Evolutionary conservation across 768 basidiomycete genomes (phyloP), one percentile per base, ranked within the genome.

Genomic region (Lanmaoa rubissima): DNA sequence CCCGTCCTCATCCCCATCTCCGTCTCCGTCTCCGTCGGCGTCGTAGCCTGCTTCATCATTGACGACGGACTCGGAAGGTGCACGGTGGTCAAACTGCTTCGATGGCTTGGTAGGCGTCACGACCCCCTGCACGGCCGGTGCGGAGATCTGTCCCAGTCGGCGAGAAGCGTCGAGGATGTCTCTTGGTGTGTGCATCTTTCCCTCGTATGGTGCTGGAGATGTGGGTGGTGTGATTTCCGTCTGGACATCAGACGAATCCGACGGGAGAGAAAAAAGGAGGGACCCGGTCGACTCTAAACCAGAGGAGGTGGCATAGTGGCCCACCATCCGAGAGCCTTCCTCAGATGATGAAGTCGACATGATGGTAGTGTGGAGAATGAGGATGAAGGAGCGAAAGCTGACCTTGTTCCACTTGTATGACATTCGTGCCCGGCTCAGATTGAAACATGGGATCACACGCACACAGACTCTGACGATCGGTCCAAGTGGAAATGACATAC

Each of bases 41-140:
- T 69, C 69, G 34, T 69, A 69, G 26, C 67, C 68, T 31, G 55
- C 54, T 41, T 69, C 67, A 14, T 69, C 65, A 34, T 41, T 26
- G 38, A 36, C 36, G 11, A 45, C 26, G 9, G 38, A 48, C 38
- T 39, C 28, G 19, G 53, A 24, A 9, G 39, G 10, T 9, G 16
- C 36, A 14, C 16, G 48, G 19, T 36, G 56, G 19, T 9, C 39
- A 21, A 36, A 14, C 17, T 47, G 52, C 36, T 34, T 61, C 14
- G 28, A 17, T 7, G n/a, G 19, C 16, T 46, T 59, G 31, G 50
- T 52, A 3, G 62, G 53, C 7, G 49, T 28, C 10, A 14, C 21
- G 19, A 41, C 48, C 3, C 5, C 26, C n/a, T 45, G 49, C 26
- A 48, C 45, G 7, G 41, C 42, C 31, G 16, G 42, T 16, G n/a